Base-by-base conservation (phyloP, 345 rosid genomes). In the Microthlaspi erraticum region DNA sequence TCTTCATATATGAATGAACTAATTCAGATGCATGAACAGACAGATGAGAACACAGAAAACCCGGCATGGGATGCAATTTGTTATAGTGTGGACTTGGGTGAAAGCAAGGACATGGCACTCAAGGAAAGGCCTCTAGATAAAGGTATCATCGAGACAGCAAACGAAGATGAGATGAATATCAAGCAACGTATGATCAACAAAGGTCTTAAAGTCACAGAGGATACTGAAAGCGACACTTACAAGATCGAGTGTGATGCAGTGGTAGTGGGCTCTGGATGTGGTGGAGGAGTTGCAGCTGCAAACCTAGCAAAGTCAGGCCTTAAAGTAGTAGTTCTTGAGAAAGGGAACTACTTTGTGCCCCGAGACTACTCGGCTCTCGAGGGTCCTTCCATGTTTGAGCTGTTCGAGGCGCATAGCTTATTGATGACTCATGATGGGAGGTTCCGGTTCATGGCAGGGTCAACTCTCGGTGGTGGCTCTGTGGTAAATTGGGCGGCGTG, bases 231-330 rank as follows among this genome's bases (percentile, higher is more conserved):
- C 39, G 55, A 81, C 70, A 71, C 72, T 60, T 77, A 69, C 73
- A 79, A 75, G 71, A 83, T 88, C 76, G 73, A 80, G 63, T 88
- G 93, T 50, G 90, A 88, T 69, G 90, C 77, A 4, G 86, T 83
- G 20, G 72, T 88, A 7, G 66, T 88, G 10, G 93, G 90, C 20
- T 84, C 90, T 7, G 88, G 90, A 46, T 84, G 90, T 7, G 90
- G 93, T 8, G 90, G 90, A 65, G 93, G 86, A 6, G 88, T 86
- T 62, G 90, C 93, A 48, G 93, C 90, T n/a, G 85, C 86, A 26
- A 73, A 77, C 64, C 88, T 88, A 36, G 93, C 90, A 51, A 81
- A 70, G 37, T 81, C 87, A 1, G 93, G 93, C 16, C 83, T 63
- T 19, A 88, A 66, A 26, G 90, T 85, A 14, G 39, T 88, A 18